A percentile compares a stretch with the other conserved stretches of the same genome.
Evolutionary conservation across 371 early-diverging fungal species (phyloP).

Genomic region (Rhizomucor pusillus): DNA sequence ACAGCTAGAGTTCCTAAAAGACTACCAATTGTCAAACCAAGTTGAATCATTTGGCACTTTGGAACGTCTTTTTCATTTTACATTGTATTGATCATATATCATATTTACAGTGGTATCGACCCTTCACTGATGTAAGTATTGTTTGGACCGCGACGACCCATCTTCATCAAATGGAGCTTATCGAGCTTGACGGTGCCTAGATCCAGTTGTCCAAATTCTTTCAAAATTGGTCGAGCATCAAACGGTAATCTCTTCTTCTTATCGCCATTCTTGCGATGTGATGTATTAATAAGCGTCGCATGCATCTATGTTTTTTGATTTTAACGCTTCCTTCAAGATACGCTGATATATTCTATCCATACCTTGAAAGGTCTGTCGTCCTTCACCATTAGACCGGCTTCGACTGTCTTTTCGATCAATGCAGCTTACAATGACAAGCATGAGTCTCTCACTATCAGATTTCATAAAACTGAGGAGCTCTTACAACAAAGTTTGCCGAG

Average conservation of each 20-base stretch:
- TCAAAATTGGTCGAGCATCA: slow-evolving; percentile 33
- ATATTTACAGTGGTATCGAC: slow-evolving; percentile 11
- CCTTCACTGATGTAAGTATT: slow-evolving; percentile 34
- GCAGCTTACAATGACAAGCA: slow-evolving; percentile 11
- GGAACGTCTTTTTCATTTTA: too few relatives aligned
- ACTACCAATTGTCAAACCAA: too few relatives aligned
- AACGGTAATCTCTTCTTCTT: slow-evolving; percentile 17
- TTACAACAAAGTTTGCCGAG: slow-evolving; percentile 22
- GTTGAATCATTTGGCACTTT: too few relatives aligned
- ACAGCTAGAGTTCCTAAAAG: too few relatives aligned
- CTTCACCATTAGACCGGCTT: slow-evolving; percentile 21
- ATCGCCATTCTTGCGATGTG: slow-evolving; percentile 1
- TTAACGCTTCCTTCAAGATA: not conserved
- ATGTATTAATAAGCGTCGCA: slow-evolving; percentile 26
- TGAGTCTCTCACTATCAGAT: too few relatives aligned
- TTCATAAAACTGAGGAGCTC: too few relatives aligned
- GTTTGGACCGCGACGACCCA: slow-evolving; percentile 24
- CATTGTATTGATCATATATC: too few relatives aligned
- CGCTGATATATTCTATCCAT: not conserved
- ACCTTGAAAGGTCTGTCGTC: slow-evolving; percentile 38
- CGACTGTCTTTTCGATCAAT: slow-evolving; percentile 21
- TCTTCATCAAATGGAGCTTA: slow-evolving; percentile 36
- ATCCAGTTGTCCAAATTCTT: slow-evolving; percentile 21
- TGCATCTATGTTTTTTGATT: slow-evolving; percentile 15
- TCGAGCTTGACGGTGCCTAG: slow-evolving; percentile 25